A percentile compares a stretch with the other conserved stretches of the same genome.
Conservation (phyloP, 257 asterid genomes). For the Scutellaria baicalensis region DNA sequence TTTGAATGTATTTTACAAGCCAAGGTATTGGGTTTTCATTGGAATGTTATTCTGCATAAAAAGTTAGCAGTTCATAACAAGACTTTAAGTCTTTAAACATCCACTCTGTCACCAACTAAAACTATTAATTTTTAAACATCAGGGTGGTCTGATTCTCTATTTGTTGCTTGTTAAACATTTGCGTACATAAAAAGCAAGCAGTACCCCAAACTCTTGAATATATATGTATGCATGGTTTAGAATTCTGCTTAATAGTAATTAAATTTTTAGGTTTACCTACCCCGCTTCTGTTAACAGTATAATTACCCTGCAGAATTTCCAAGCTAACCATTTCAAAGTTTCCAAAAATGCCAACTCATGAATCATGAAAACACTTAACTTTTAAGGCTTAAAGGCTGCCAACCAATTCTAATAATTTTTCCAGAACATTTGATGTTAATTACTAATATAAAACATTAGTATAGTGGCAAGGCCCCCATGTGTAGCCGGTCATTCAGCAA, state of each 20-base stretch:
- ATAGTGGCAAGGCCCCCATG: conserved; percentile 5
- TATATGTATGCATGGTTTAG: background rate
- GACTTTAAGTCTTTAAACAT: background rate
- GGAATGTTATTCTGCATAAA: background rate
- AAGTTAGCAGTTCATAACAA: background rate
- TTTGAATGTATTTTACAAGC: background rate
- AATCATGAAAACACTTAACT: background rate
- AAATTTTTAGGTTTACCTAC: background rate
- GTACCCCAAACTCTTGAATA: background rate
- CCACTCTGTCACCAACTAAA: background rate
- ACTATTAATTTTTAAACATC: background rate
- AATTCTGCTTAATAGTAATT: background rate
- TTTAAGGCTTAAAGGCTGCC: background rate
- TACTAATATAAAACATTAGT: conserved; percentile 3
- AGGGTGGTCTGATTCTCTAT: background rate
- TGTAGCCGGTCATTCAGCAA: background rate
- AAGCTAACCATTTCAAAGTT: background rate
- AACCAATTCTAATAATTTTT: background rate
- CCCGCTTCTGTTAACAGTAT: background rate
- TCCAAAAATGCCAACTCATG: background rate
- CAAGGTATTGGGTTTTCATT: background rate
- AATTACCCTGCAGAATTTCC: background rate
- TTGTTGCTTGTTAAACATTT: background rate
- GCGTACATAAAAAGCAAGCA: background rate
- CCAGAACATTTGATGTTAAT: conserved; percentile 1